A percentile compares a stretch with the other conserved stretches of the same genome.
Evolutionary conservation across 2,329 filamentous ascomycete genomes (phyloP).

Genomic region (Ilyonectria mors-panacis): DNA sequence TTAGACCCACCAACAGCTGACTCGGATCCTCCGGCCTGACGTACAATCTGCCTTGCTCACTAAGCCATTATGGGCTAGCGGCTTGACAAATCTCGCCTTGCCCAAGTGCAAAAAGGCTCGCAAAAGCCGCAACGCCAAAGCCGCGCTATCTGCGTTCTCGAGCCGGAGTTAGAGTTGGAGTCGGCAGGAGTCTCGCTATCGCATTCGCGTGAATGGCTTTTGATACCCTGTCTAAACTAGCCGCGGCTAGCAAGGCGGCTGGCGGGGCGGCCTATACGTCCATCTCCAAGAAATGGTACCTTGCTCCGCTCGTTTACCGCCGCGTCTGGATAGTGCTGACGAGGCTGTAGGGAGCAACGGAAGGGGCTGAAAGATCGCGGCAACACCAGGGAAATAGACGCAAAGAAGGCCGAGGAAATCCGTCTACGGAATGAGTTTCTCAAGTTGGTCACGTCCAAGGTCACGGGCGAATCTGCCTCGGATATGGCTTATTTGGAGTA

Average conservation of each 20-base stretch:
- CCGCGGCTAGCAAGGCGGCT: conserved; percentile 20
- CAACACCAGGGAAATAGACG: conserved; percentile 23
- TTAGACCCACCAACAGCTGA: not conserved
- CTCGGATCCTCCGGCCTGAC: not conserved
- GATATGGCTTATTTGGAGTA: conserved; percentile 42
- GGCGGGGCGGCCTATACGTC: conserved; percentile 17
- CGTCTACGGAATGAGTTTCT: conserved; percentile 41
- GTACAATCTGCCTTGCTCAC: not conserved
- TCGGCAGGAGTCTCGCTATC: not conserved
- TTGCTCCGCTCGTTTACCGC: not conserved
- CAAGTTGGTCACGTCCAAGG: conserved; percentile 31
- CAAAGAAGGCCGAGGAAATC: conserved; percentile 33
- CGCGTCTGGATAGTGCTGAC: conserved; percentile 1
- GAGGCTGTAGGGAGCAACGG: conserved; percentile 13
- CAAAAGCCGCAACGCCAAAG: not conserved
- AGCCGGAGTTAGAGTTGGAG: not conserved
- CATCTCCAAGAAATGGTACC: conserved; percentile 30
- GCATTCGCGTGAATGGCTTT: conserved; percentile 16
- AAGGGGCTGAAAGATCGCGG: conserved; percentile 27
- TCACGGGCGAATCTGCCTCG: conserved; percentile 37
- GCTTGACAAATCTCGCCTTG: not conserved
- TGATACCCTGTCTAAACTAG: conserved; percentile 25
- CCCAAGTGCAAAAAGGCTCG: not conserved
- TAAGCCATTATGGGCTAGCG: not conserved
- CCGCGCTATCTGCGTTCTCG: not conserved